A percentile compares a stretch with the other conserved stretches of the same genome.
phyloP scores from a whole-genome alignment of 306 rosid species.

The Fagus crenata region DNA sequence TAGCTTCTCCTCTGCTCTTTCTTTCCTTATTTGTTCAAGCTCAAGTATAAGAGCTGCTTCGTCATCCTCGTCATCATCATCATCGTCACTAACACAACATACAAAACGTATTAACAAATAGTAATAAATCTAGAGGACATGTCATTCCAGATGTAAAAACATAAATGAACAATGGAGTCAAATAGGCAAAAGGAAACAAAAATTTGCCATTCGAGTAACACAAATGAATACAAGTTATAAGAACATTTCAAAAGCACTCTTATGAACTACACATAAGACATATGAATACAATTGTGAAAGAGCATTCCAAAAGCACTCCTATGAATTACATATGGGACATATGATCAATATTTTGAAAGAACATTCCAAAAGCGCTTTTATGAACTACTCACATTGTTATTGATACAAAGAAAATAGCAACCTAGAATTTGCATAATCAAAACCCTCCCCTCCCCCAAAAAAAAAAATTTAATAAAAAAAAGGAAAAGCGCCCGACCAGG shows the following conservation, averaged over 20 bases:
- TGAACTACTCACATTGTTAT: no score
- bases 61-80: slow-evolving; percentile 70
- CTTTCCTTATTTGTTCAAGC: slow-evolving; percentile 97
- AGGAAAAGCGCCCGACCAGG: neutral
- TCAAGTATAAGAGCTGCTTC: slow-evolving; percentile 91
- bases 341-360: neutral
- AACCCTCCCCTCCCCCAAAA: neutral
- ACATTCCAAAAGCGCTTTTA: neutral
- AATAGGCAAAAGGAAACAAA: neutral
- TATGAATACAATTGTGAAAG: neutral
- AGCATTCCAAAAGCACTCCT: neutral
- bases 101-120: neutral
- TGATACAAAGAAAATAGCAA: neutral
- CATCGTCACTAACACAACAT: slow-evolving; percentile 51
- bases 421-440: neutral
- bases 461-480: neutral
- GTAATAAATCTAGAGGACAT: neutral
- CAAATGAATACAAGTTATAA: neutral
- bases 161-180: neutral
- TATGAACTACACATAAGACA: no score
- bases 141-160: neutral
- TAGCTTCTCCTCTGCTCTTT: slow-evolving; percentile 90
- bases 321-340: neutral
- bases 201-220: neutral
- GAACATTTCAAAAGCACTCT: no score